phyloP scores from a whole-genome alignment of 2,329 filamentous ascomycete species.

The Didymella sp. region DNA sequence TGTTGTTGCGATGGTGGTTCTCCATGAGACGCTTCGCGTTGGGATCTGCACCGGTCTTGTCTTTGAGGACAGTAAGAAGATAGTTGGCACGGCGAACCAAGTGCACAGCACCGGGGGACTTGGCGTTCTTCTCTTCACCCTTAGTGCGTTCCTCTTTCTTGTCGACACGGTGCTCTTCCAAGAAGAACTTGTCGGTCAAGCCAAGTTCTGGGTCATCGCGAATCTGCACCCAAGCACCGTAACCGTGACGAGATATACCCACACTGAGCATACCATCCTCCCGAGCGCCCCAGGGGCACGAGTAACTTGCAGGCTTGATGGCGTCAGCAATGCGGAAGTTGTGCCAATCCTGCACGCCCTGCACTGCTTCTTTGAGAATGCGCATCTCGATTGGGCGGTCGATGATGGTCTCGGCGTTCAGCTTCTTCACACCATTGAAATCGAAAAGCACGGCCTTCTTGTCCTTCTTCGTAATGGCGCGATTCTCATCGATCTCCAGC shows the following conservation, averaged over 20 bases:
- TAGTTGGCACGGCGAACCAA: constrained; percentile 95
- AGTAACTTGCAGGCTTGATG: constrained; percentile 89
- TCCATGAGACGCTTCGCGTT: constrained; percentile 81
- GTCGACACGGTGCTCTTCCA: constrained; percentile 97
- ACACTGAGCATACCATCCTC: constrained; percentile 98
- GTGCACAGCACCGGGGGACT: constrained; percentile 96
- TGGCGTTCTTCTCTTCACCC: constrained; percentile 72
- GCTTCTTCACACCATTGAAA: constrained; percentile 88
- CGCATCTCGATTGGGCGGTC: constrained; percentile 90
- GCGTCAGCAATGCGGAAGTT: constrained; percentile 90
- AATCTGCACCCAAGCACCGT: constrained; percentile 94
- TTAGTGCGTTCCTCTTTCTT: constrained; percentile 93
- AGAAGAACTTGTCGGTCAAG: constrained; percentile 88
- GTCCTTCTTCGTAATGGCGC: constrained; percentile 91
- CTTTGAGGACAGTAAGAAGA: constrained; percentile 89
- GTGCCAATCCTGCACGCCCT: constrained; percentile 69
- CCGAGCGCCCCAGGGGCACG: constrained; percentile 86
- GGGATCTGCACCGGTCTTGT: constrained; percentile 76
- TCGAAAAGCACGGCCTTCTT: constrained; percentile 97
- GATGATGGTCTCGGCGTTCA: constrained; percentile 94
- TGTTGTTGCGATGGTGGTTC: constrained; percentile 94
- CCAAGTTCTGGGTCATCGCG: constrained; percentile 88
- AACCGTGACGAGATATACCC: constrained; percentile 91
- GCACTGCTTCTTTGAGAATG: constrained; percentile 78
- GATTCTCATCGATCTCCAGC: constrained; percentile 74